Base-by-base conservation (phyloP, 2,329 filamentous ascomycete genomes). In the Ceratocystis diversiconidia region DNA sequence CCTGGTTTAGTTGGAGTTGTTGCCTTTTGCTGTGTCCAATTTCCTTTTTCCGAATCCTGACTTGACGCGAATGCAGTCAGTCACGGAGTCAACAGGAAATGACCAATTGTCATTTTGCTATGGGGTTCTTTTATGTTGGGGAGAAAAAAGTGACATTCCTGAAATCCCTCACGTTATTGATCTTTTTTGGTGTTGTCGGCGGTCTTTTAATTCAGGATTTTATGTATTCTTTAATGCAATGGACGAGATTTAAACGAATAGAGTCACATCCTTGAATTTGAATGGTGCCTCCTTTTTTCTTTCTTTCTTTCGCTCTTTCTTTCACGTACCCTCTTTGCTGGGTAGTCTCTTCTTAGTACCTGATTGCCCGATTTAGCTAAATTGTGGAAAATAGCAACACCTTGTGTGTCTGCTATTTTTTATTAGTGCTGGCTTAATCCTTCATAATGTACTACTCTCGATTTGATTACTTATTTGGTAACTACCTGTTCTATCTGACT, bases 1-100 rank as follows among this genome's bases (percentile, higher is more conserved):
- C 55, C 55, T 36, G 55, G 28, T 59, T 59, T 17, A 10, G 7
- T 59, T 59, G 55, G 55, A 59, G 55, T 59, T 59, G 55, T 32
- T 59, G 55, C 25, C 32, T 22, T 59, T 59, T 59, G 7, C 19
- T 36, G 17, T 59, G 25, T 59, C n/a, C 48, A 52, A 59, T 59
- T 36, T 36, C 25, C 55, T 10, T 36, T 36, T 36, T 59, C 3
- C 15, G 28, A 59, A 59, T 59, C 55, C 55, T 59, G 55, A 36
- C 30, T 59, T 36, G 22, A 25, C 28, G 52, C 55, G 17, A 28
- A 32, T 19, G 28, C 25, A 36, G 8, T 1, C 17, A 59, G 55
- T n/a, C 55, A 7, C 32, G 5, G 28, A 32, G 25, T n/a, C 52
- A 59, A 32, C 28, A 36, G 52, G 28, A 59, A 59, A 59, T 36